Evolutionary conservation across 2,329 filamentous ascomycete species (phyloP).

Genomic region (Ascochyta fabae): DNA sequence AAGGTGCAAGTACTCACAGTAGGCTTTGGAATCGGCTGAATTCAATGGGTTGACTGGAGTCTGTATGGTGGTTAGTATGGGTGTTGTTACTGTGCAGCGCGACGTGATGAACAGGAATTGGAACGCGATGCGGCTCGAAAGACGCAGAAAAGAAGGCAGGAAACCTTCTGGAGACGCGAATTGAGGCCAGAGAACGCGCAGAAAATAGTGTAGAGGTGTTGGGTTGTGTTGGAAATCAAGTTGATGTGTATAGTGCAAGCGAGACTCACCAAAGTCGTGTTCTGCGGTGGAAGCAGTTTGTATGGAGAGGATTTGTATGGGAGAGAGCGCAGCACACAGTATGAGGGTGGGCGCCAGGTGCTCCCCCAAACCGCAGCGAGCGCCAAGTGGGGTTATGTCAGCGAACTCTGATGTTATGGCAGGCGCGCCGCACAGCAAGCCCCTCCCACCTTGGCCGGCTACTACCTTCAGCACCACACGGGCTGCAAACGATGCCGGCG

Average conservation of each 20-base stretch:
- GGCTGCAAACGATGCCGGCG: slow-evolving; percentile 16
- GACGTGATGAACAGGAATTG: slow-evolving; percentile 40
- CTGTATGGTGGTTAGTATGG: slow-evolving; percentile 44
- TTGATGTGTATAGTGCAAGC: slow-evolving; percentile 28
- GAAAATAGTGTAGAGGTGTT: slow-evolving; percentile 39
- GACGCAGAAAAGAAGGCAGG: slow-evolving; percentile 39
- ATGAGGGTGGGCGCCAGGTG: slow-evolving; percentile 2
- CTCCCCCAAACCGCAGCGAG: slow-evolving; percentile 1
- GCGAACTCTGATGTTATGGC: slow-evolving; percentile 18
- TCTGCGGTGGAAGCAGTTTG: slow-evolving; percentile 31
- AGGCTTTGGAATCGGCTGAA: slow-evolving; percentile 24
- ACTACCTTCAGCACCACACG: slow-evolving; percentile 23
- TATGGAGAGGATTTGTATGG: slow-evolving; percentile 32
- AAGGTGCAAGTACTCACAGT: slow-evolving; percentile 40
- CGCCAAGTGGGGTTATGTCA: slow-evolving; percentile 14
- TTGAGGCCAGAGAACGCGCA: slow-evolving; percentile 42
- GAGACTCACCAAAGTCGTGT: slow-evolving; percentile 44
- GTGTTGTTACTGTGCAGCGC: slow-evolving; percentile 23
- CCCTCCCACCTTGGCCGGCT: slow-evolving; percentile 19
- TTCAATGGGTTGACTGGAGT: slow-evolving; percentile 31
- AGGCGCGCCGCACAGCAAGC: slow-evolving; percentile 16
- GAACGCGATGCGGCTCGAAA: slow-evolving; percentile 39
- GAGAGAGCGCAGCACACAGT: slow-evolving; percentile 21
- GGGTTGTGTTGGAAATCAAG: slow-evolving; percentile 29
- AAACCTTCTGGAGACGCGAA: slow-evolving; percentile 34